Evolutionary conservation across 331 rosid species (phyloP), one percentile per base, ranked within the genome.

Genomic region (Acacia concinna): DNA sequence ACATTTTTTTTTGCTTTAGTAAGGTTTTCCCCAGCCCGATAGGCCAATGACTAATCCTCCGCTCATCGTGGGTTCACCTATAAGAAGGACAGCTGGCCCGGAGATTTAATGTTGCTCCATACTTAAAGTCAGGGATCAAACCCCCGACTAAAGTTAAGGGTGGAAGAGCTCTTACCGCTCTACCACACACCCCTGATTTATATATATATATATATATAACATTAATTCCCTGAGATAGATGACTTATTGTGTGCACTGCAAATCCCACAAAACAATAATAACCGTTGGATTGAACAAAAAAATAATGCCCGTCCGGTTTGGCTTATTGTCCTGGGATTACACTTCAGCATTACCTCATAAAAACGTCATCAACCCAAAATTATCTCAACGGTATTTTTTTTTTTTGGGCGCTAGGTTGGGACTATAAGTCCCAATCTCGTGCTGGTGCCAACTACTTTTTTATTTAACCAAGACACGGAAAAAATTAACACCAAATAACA

Each of bases 291-390:
- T 13, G 18, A 0, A 13, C 49, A 14, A 12, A 11, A 11, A 4
- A 44, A 27, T 27, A n/a, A 5, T 27, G 12, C 15, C 59, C 73
- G 41, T 74, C 12, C 4, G 27, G 9, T 44, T 37, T 14, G 9
- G 0, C 4, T 49, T 20, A 20, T 31, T 11, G 63, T 11, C 18
- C 30, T 37, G 31, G 38, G 41, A 5, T 35, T 21, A 30, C 32
- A 78, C 78, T 25, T 74, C 88, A 81, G 65, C 86, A 30, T 64
- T 69, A 71, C 77, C 63, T 81, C 85, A 70, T 81, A 41, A 81
- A 34, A 43, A 18, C 63, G 83, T 78, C 85, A 81, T 69, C 40
- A 23, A 21, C 17, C 15, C 0, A 21, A 21, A 1, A 8, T 54
- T 21, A n/a, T 54, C 62, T 54, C 1, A 5, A 54, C 28, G 8